These are phyloP conservation scores for Leishmania martiniquensis DNA, from an alignment of 208 protist species.

Conservation along the genomic window DNA sequence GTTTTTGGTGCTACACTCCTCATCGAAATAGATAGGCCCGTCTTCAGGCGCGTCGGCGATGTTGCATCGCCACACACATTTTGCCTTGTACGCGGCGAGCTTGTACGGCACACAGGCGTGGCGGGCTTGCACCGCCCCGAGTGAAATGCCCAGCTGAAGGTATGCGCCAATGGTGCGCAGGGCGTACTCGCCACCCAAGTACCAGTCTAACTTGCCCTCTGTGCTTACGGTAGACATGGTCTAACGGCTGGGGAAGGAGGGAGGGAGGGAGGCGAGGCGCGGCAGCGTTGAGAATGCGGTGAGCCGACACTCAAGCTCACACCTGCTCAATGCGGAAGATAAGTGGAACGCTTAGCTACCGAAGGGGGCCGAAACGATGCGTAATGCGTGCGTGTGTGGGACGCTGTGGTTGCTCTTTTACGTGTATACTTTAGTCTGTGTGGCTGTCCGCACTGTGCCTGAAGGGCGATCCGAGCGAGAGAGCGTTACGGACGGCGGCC, in stretches of 20 bases:
- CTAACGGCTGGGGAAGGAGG: neutral
- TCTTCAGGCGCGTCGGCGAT: conserved; percentile 12
- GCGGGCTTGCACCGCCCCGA: conserved; percentile 44
- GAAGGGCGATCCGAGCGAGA: too few relatives aligned
- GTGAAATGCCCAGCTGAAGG: conserved; percentile 43
- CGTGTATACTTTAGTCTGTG: too few relatives aligned
- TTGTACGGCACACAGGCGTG: conserved; percentile 28
- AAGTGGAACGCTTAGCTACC: too few relatives aligned
- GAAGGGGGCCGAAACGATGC: too few relatives aligned
- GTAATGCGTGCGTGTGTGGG: too few relatives aligned
- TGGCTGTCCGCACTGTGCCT: too few relatives aligned
- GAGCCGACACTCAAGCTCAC: too few relatives aligned
- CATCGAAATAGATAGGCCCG: neutral
- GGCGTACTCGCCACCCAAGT: conserved; percentile 40
- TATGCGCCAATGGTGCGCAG: conserved; percentile 54
- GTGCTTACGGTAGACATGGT: conserved; percentile 46
- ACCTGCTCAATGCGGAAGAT: too few relatives aligned
- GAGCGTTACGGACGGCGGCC: too few relatives aligned
- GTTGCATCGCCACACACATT: conserved; percentile 13
- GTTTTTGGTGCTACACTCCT: neutral
- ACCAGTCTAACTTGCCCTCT: conserved; percentile 49
- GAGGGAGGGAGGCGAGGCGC: neutral
- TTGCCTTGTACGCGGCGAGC: conserved; percentile 15
- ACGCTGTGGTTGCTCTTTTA: too few relatives aligned
- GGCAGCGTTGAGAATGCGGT: neutral